phyloP scores from a whole-genome alignment of 192 early-diverging fungal genomes.

The Umbelopsis sp. region DNA sequence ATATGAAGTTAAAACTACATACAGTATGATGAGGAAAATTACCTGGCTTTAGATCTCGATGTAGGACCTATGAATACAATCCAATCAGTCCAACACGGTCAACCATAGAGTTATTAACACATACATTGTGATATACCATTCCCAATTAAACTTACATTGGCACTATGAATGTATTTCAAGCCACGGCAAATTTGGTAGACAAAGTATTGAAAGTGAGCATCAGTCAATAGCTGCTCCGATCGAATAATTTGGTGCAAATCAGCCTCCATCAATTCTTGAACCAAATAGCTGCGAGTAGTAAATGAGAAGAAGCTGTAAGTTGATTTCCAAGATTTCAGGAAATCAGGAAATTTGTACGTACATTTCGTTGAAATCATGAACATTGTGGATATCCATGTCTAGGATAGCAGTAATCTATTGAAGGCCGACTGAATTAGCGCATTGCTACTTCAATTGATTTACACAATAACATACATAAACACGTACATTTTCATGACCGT shows the following conservation, averaged over 20 bases:
- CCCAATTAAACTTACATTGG: conserved; percentile 90
- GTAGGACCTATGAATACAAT: conserved; percentile 60
- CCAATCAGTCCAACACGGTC: not conserved
- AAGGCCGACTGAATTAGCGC: not conserved
- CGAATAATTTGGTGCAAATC: conserved; percentile 98
- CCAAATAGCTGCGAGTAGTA: conserved; percentile 66
- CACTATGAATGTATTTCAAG: conserved; percentile 98
- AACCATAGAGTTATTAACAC: conserved; percentile 54
- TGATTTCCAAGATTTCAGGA: not conserved
- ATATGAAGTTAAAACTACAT: not conserved
- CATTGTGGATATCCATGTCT: conserved; percentile 89
- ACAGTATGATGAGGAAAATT: not conserved
- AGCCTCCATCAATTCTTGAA: conserved; percentile 99
- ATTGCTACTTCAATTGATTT: not conserved
- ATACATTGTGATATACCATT: too few species aligned
- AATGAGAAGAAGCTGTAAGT: not conserved
- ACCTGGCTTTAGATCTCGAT: conserved; percentile 95
- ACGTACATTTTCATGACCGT: conserved; percentile 74
- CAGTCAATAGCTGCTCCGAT: conserved; percentile 88
- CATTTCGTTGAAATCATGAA: conserved; percentile 90
- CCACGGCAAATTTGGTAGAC: conserved; percentile 97
- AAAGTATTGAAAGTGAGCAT: conserved; percentile 98
- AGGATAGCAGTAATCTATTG: conserved; percentile 52
- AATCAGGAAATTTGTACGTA: conserved; percentile 30
- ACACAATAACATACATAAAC: not conserved